Base-by-base conservation (phyloP, 768 basidiomycete genomes). In the Mycena sanguinolenta region DNA sequence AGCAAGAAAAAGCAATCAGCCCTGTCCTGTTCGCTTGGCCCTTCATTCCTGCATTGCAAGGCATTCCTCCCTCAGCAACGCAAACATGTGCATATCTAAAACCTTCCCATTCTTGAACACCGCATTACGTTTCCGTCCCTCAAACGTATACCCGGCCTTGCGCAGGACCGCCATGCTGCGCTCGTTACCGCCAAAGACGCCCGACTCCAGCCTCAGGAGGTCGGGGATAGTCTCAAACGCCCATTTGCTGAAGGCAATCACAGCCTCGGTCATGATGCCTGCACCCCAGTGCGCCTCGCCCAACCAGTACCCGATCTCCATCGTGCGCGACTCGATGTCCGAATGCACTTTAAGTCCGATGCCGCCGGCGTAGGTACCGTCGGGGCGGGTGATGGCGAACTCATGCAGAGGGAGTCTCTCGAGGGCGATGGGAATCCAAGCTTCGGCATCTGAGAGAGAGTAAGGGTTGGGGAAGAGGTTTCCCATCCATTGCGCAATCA, bases 281-380 rank as follows among this genome's bases (percentile, higher is more conserved):
- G 58, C 58, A 16, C 58, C 58, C 58, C 58, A 60, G 44, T 60
- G 58, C 42, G 58, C 58, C 58, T 60, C 58, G 39, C 58, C 58
- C 27, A 60, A 5, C 58, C 58, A 60, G 42, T 60, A 60, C 17
- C 58, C 58, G 58, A 60, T 60, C 42, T 60, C 58, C 58, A 60
- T 60, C 58, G 58, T 60, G 58, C 42, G 58, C 28, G 58, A 27
- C 27, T 60, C 58, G 58, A 60, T 36, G 58, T 60, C 58, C 27
- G 42, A 16, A 27, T 30, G 16, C 27, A n/a, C 36, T 42, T 60
- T 46, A 25, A 60, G 27, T 17, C 58, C 58, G 39, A 60, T 60
- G 14, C 42, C 58, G 58, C 58, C 58, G 28, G 46, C 58, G 25
- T 60, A 60, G 27, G 58, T 60, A 28, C 58, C 58, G 42, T 46